Base-by-base conservation (phyloP, 805 yeast species). In the Monosporozyma unispora region DNA sequence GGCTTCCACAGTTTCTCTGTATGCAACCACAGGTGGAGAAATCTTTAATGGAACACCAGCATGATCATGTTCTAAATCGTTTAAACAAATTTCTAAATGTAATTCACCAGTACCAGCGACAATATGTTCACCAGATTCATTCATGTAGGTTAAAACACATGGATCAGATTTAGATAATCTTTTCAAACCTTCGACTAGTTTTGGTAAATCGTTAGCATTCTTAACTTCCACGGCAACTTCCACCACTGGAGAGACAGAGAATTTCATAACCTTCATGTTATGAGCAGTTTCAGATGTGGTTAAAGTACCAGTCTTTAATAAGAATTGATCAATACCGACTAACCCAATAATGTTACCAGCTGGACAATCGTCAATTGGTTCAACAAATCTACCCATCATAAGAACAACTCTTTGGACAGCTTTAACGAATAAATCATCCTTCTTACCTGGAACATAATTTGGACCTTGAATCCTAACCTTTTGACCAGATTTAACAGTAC, bases 401-500 rank as follows among this genome's bases (percentile, higher is more conserved):
- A 91, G 81, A 67, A 91, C 99, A 67, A 96, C 91, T 83, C 99
- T 91, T 82, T 91, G 99, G 70, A 91, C 79, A 66, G 96, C 86
- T 85, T 91, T 91, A 71, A 91, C 61, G 89, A 90, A 91, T 68
- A 91, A 80, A 71, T 91, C 99, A 53, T 87, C 96, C 84, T 91
- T 91, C 82, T 84, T 87, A 75, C 99, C 99, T 74, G 95, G 96
- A 67, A 81, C 81, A 79, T 88, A 91, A 95, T 91, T 91, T 74
- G 98, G 98, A 79, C 99, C 99, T 81, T 91, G 99, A 71, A 91
- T 91, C 81, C 99, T 87, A 71, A 91, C 96, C 87, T 91, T 91
- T 83, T 84, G 88, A 78, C 99, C 99, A 67, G 96, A 87, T 75
- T 77, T 87, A 70, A 93, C 97, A 70, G 98, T 91, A 89, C 99